These are phyloP conservation scores for Nakaseomyces bracarensis DNA, from an alignment of 1,139 yeast species.

Conservation along the genomic window DNA sequence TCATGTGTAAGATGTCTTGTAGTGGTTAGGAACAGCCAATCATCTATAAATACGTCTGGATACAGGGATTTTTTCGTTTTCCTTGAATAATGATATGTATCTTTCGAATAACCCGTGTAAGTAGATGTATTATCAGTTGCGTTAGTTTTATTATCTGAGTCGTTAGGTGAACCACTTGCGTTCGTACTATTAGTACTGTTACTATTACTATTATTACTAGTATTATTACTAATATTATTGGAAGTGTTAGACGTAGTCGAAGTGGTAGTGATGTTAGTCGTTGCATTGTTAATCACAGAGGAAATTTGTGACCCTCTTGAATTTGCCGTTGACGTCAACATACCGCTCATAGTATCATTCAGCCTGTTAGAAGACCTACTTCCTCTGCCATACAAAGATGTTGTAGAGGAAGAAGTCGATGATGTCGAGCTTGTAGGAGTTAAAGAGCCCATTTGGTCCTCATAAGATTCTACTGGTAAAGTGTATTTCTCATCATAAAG, in stretches of 20 bases:
- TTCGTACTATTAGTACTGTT: neutral
- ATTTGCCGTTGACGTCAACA: neutral
- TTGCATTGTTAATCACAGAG: no score
- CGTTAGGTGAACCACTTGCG: constrained; percentile 9
- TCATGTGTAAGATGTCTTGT: constrained; percentile 36
- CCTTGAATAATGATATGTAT: constrained; percentile 34
- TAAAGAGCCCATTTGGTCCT: no score
- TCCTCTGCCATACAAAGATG: neutral
- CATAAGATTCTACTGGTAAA: no score
- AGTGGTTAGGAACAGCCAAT: constrained; percentile 37
- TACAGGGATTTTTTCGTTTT: constrained; percentile 15
- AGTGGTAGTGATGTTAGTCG: neutral
- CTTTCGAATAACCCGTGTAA: constrained; percentile 33
- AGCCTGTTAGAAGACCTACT: neutral
- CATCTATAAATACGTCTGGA: constrained; percentile 13
- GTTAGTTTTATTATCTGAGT: constrained; percentile 21
- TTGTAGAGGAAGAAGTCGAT: neutral
- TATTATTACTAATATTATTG: no score
- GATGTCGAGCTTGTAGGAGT: no score
- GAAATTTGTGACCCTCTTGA: no score
- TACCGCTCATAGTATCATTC: neutral
- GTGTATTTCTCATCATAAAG: constrained; percentile 38
- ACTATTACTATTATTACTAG: neutral
- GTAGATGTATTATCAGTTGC: constrained; percentile 18
- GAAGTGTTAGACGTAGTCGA: neutral